Evolutionary conservation across 139 green algal genomes (phyloP), one percentile per base, ranked within the genome.

Genomic region (Astrephomene gubernaculifera): DNA sequence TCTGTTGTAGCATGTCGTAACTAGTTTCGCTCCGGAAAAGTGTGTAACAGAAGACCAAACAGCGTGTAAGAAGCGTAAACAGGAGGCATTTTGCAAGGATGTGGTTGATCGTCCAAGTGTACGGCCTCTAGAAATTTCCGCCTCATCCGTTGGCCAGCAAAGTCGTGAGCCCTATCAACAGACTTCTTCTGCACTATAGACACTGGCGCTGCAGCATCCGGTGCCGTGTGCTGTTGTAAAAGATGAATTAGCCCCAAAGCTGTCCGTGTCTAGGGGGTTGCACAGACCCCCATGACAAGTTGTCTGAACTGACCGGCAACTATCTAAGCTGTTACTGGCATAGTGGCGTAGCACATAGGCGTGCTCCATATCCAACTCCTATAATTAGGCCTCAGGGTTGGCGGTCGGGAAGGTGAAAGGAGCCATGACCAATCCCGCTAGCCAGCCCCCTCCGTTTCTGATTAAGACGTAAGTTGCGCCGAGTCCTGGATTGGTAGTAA

Each of bases 401-500:
- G 35, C 68, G 68, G 68, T 57, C 49, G 10, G 65, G 29, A 65
- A 43, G 45, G 4, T 4, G n/a, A 22, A 68, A 22, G 8, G n/a
- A 8, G 41, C 64, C 21, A 75, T 84, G 78, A 74, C 63, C 4
- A 84, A 75, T 25, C 61, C 78, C 0, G n/a, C 78, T 22, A 74
- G 64, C 33, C 79, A 86, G 35, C 87, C 89, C 24, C 92, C 92
- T 36, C 92, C 92, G 0, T 95, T 95, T 70, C 87, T 96, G 0
- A 93, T 85, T 24, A 95, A 96, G 68, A 95, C 93, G 89, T 95
- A 69, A 92, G 89, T 14, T 35, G n/a, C n/a, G n/a, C n/a, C n/a
- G n/a, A n/a, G n/a, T n/a, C n/a, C n/a, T n/a, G n/a, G n/a, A n/a
- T n/a, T n/a, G n/a, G n/a, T n/a, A n/a, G n/a, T n/a, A n/a, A n/a